These are phyloP conservation scores for Xanthoconium purpureum DNA, from an alignment of 768 basidiomycete genomes.

Conservation along the genomic window DNA sequence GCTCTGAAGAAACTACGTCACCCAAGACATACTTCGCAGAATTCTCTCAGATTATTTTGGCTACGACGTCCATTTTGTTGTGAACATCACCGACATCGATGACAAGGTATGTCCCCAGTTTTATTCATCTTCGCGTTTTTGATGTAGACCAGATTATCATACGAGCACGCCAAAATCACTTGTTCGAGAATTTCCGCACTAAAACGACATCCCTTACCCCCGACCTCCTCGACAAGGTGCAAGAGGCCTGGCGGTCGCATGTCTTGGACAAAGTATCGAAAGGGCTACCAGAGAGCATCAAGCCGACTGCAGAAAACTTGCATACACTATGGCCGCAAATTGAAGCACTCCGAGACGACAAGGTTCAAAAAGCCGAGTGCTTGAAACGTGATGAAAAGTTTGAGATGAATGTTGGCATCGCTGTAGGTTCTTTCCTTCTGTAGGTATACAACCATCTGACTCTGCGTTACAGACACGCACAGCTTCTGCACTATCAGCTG, in stretches of 20 bases:
- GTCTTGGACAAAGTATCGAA: conserved; percentile 61
- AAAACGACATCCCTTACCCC: conserved; percentile 54
- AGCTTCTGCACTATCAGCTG: conserved; percentile 51
- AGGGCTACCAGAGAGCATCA: conserved; percentile 52
- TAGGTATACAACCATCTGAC: conserved; percentile 11
- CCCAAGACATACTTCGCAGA: conserved; percentile 39
- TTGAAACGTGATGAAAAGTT: conserved; percentile 87
- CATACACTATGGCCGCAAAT: conserved; percentile 56
- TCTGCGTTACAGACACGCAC: conserved; percentile 41
- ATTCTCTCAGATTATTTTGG: conserved; percentile 95
- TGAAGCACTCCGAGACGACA: conserved; percentile 46
- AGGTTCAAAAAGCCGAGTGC: conserved; percentile 66
- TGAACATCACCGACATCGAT: conserved; percentile 99
- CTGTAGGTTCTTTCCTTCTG: conserved; percentile 48
- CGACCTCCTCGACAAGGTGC: conserved; percentile 54
- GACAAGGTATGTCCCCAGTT: conserved; percentile 72
- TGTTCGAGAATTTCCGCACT: conserved; percentile 59
- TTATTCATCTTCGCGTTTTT: neutral
- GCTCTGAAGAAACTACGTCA: conserved; percentile 74
- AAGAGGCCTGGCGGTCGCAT: conserved; percentile 64
- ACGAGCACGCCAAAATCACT: conserved; percentile 78
- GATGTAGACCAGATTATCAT: conserved; percentile 75
- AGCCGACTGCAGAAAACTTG: conserved; percentile 48
- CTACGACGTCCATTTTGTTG: conserved; percentile 97
- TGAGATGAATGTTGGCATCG: conserved; percentile 77